phyloP scores from a whole-genome alignment of 129 eudicot species.

The Chrysanthemum lavandulifolium region DNA sequence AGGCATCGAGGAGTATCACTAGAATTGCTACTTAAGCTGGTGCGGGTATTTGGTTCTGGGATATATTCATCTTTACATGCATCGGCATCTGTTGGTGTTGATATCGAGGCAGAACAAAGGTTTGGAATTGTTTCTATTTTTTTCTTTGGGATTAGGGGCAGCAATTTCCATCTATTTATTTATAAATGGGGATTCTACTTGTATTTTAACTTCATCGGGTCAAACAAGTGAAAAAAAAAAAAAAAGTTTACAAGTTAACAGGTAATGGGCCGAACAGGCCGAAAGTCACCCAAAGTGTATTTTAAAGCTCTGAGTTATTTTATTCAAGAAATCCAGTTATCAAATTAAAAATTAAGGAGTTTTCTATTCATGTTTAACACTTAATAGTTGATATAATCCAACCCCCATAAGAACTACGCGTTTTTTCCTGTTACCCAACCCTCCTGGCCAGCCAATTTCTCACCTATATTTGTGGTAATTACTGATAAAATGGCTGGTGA shows the following conservation, averaged over 20 bases:
- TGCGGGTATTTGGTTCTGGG: conserved; percentile 80
- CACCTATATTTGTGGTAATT: not conserved
- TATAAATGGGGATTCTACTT: not conserved
- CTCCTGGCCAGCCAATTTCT: not conserved
- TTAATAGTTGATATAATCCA: too few species aligned
- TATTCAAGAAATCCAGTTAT: not conserved
- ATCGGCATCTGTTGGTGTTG: conserved; percentile 85
- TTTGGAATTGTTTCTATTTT: conserved; percentile 15
- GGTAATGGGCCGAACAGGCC: not conserved
- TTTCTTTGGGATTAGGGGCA: conserved; percentile 2
- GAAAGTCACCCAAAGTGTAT: not conserved
- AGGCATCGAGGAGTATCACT: conserved; percentile 78
- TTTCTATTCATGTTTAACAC: too few species aligned
- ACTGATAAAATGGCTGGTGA: conserved; percentile 2
- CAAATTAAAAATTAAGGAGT: too few species aligned
- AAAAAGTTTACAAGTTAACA: not conserved
- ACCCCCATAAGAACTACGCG: too few species aligned
- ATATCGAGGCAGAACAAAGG: conserved; percentile 98
- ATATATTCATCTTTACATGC: conserved; percentile 86
- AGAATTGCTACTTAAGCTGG: conserved; percentile 82
- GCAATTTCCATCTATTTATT: not conserved
- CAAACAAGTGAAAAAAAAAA: not conserved
- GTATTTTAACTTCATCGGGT: not conserved
- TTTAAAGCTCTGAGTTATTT: not conserved
- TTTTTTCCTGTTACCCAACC: not conserved